Percentiles rank a stretch among this genome's conserved stretches.
Evolutionary conservation across 2,329 filamentous ascomycete genomes (phyloP).

Genomic region (Periconia sp.): DNA sequence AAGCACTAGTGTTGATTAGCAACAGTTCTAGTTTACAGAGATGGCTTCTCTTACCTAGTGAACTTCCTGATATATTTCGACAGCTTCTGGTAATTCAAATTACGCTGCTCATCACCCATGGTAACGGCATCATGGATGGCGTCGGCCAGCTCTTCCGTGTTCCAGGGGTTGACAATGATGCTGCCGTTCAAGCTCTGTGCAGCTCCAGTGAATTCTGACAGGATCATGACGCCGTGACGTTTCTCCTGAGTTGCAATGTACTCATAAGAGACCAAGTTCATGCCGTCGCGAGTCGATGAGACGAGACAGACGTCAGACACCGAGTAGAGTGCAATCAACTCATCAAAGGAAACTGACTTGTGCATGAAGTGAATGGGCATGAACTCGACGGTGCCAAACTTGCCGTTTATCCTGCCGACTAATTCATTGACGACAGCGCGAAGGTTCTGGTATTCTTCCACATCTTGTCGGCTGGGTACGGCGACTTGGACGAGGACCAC

Average conservation of each 20-base stretch:
- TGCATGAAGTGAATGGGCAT: slow-evolving; percentile 99
- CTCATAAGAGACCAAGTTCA: slow-evolving; percentile 98
- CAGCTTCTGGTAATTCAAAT: slow-evolving; percentile 85
- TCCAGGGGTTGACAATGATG: slow-evolving; percentile 97
- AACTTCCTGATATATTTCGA: slow-evolving; percentile 97
- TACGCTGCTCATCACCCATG: slow-evolving; percentile 86
- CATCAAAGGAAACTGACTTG: slow-evolving; percentile 92
- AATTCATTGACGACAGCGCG: slow-evolving; percentile 95
- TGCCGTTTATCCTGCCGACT: slow-evolving; percentile 94
- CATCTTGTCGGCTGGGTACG: slow-evolving; percentile 90
- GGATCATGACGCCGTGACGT: slow-evolving; percentile 88
- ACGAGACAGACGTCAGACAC: slow-evolving; percentile 91
- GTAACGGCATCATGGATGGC: slow-evolving; percentile 96
- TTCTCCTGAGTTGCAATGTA: slow-evolving; percentile 94
- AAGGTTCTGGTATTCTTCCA: slow-evolving; percentile 97
- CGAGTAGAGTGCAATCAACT: slow-evolving; percentile 90
- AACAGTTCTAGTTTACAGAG: not conserved
- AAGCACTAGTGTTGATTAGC: slow-evolving; percentile 60
- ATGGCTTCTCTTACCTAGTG: slow-evolving; percentile 63
- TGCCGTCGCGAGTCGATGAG: slow-evolving; percentile 94
- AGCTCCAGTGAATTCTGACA: slow-evolving; percentile 95
- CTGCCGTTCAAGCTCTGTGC: slow-evolving; percentile 93
- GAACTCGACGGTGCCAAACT: slow-evolving; percentile 95
- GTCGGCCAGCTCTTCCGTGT: slow-evolving; percentile 91
- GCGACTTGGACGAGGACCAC: slow-evolving; percentile 96